Conservation (phyloP, 495 filamentous ascomycete species). For the Lasiosphaeria miniovina region DNA sequence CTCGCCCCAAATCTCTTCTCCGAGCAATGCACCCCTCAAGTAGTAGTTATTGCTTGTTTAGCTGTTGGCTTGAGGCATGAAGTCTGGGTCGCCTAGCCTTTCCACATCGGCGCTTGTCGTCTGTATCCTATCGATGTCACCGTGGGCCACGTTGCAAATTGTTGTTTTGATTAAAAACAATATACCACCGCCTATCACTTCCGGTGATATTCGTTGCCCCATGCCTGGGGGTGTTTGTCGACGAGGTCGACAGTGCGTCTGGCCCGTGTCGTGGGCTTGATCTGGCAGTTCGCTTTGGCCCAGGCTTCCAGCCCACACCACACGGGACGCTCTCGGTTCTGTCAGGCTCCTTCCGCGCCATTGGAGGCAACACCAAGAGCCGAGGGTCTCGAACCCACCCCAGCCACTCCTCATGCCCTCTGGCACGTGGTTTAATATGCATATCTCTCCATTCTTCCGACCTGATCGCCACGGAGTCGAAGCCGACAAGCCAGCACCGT, state of each 20-base stretch:
- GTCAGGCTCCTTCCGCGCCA: constrained; percentile 11
- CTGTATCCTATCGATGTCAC: constrained; percentile 12
- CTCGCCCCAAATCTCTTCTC: constrained; percentile 12
- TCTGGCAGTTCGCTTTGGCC: constrained; percentile 5
- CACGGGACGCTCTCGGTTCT: constrained; percentile 14
- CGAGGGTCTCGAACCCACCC: constrained; percentile 9
- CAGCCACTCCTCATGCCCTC: constrained; percentile 9
- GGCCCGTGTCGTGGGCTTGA: constrained; percentile 10
- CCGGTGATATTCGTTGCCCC: constrained; percentile 23
- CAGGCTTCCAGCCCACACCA: not conserved
- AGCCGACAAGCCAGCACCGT: constrained; percentile 4
- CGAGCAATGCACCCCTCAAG: constrained; percentile 7
- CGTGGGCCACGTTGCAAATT: constrained; percentile 23
- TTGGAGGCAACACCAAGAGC: constrained; percentile 10
- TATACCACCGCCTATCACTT: constrained; percentile 26
- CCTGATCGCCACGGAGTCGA: constrained; percentile 17
- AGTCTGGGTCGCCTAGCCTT: constrained; percentile 8
- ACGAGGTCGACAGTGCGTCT: constrained; percentile 20
- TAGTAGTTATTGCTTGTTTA: constrained; percentile 18
- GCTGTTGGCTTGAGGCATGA: constrained; percentile 5
- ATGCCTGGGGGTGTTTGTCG: constrained; percentile 11
- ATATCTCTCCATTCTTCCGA: constrained; percentile 24
- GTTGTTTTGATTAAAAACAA: constrained; percentile 27
- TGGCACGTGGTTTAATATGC: constrained; percentile 32
- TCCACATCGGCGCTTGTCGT: constrained; percentile 4